Base-by-base conservation (phyloP, 495 filamentous ascomycete genomes). In the Trichoderma reesei region DNA sequence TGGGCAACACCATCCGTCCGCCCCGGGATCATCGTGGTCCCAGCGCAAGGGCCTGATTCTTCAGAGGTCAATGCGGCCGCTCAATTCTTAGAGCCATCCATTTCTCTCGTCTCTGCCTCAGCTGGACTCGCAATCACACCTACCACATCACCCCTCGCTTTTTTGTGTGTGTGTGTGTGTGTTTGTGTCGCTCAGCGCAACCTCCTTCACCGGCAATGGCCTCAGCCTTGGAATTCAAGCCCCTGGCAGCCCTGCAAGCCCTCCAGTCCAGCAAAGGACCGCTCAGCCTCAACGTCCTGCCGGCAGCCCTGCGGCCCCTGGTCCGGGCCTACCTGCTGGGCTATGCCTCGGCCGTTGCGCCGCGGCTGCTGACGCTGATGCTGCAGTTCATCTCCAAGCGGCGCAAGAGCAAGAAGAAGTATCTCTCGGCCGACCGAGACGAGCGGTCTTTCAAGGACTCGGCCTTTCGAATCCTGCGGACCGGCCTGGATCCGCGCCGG, bases 261-360 rank as follows among this genome's bases (percentile, higher is more conserved):
- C 26, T 11, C 26, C 51, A 34, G 51, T n/a, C 51, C 11, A 26
- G 26, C 26, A 56, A 64, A 3, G 63, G 44, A 10, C 41, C 41
- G 44, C n/a, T 62, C 16, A 44, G 41, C 48, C 37, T 63, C 42
- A 65, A 67, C 8, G 60, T 60, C 41, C 72, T 82, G 16, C 78
- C 78, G 14, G 76, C 77, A 10, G 8, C 76, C 37, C 69, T 83
- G 26, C 74, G 75, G 67, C 91, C 90, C 20, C 78, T 90, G 64
- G 71, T 90, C 59, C 85, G 85, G 62, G 90, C 90, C 60, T 95
- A 91, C 73, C 75, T 84, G 9, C 72, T 95, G 64, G 90, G 88
- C 38, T 91, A 91, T 78, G 77, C 87, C 36, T 90, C 87, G 41
- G 83, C 83, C 60, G 82, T 90, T 38, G 82, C 82, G 38, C 90